These are phyloP conservation scores for Diaporthe australafricana DNA, from an alignment of 2,329 filamentous ascomycete genomes.

Conservation along the genomic window DNA sequence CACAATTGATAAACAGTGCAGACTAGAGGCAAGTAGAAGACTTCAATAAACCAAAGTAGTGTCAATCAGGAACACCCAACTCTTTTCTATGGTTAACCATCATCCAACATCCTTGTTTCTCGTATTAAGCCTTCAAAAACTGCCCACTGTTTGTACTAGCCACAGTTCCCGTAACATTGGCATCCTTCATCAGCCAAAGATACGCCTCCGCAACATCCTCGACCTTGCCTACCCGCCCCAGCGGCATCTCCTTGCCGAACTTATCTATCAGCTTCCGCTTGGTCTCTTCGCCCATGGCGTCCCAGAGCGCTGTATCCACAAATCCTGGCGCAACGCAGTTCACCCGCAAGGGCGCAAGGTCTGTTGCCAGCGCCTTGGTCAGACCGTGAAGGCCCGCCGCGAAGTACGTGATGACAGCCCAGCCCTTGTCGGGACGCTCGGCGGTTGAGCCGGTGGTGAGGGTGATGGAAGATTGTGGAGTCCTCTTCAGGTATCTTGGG, in stretches of 20 bases:
- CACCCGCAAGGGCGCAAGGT: slow-evolving; percentile 72
- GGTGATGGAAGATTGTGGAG: slow-evolving; percentile 59
- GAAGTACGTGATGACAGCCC: slow-evolving; percentile 60
- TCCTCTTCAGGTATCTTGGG: slow-evolving; percentile 41
- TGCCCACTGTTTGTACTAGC: slow-evolving; percentile 39
- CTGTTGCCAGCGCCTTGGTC: slow-evolving; percentile 67
- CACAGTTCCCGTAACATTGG: slow-evolving; percentile 42
- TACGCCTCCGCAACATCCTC: slow-evolving; percentile 46
- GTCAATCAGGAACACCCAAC: too few species aligned
- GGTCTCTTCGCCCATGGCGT: slow-evolving; percentile 42
- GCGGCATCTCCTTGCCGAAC: slow-evolving; percentile 36
- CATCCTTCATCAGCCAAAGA: slow-evolving; percentile 45
- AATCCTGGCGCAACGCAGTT: slow-evolving; percentile 71
- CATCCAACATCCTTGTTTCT: too few species aligned
- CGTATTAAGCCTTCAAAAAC: slow-evolving; percentile 36
- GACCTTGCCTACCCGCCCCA: slow-evolving; percentile 37
- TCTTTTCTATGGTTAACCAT: too few species aligned
- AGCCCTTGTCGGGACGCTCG: slow-evolving; percentile 63
- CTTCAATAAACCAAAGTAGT: too few species aligned
- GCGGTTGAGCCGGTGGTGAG: slow-evolving; percentile 66
- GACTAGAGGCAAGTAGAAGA: too few species aligned
- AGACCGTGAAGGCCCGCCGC: slow-evolving; percentile 65
- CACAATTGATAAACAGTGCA: too few species aligned
- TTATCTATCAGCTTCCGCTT: slow-evolving; percentile 40
- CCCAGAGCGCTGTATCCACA: slow-evolving; percentile 59